phyloP scores from a whole-genome alignment of 179 eudicot genomes.

The Camellia oleifera region DNA sequence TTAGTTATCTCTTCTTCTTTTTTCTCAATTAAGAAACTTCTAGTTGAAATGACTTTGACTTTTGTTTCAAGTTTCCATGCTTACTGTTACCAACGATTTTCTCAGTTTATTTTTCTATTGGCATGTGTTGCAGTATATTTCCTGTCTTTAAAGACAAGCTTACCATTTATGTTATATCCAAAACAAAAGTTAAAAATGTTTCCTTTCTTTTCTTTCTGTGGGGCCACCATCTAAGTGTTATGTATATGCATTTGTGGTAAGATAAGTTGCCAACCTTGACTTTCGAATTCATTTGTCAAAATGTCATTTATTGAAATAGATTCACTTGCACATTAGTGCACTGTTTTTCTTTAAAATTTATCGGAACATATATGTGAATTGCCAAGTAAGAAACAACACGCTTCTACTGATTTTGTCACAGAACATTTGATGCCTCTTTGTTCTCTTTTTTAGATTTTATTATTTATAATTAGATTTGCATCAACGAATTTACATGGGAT shows the following conservation, averaged over 20 bases:
- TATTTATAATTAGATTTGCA: not conserved
- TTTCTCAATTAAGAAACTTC: not conserved
- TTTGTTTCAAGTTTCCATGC: not conserved
- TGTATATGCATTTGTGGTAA: not conserved
- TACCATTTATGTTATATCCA: not conserved
- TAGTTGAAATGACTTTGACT: not conserved
- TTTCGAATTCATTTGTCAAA: not conserved
- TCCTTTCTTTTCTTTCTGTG: not conserved
- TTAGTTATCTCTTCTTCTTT: not conserved
- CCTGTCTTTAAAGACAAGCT: not conserved
- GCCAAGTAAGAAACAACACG: too few relatives aligned
- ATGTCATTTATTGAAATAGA: not conserved
- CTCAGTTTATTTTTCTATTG: not conserved
- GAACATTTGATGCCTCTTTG: too few relatives aligned
- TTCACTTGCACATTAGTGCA: not conserved
- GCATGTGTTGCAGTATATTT: not conserved
- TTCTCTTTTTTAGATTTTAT: not conserved
- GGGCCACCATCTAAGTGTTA: not conserved
- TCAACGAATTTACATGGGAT: not conserved
- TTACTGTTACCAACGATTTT: not conserved
- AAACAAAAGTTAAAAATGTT: not conserved
- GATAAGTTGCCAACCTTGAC: not conserved
- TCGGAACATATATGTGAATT: too few relatives aligned
- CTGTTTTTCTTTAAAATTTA: not conserved
- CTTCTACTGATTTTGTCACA: too few relatives aligned